A percentile compares a stretch with the other conserved stretches of the same genome.
These are phyloP conservation scores for Umbelopsis sp. DNA, from an alignment of 192 early-diverging fungal genomes.

Conservation along the genomic window DNA sequence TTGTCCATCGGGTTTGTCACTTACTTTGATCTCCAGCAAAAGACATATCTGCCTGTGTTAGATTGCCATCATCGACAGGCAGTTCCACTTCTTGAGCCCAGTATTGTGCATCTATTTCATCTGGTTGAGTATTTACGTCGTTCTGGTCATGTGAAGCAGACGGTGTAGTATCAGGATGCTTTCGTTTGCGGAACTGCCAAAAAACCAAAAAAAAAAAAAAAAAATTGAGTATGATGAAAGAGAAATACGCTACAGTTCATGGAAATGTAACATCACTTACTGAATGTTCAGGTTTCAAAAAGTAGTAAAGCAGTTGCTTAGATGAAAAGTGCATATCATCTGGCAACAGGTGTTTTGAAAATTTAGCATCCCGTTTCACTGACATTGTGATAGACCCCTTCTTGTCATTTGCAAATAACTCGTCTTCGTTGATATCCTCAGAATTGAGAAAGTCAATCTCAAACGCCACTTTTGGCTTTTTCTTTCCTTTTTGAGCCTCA, in stretches of 20 bases:
- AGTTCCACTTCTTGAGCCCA: conserved; percentile 40
- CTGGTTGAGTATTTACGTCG: conserved; percentile 14
- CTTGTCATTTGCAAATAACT: conserved; percentile 69
- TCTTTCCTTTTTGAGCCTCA: conserved; percentile 13
- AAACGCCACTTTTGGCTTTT: conserved; percentile 26
- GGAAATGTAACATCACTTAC: too few species aligned
- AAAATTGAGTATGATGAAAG: too few species aligned
- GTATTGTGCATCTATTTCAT: conserved; percentile 41
- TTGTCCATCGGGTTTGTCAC: not conserved
- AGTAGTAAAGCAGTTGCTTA: conserved; percentile 52
- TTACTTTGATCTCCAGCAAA: conserved; percentile 27
- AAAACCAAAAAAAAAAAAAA: too few species aligned
- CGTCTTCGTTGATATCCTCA: conserved; percentile 57
- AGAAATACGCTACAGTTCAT: too few species aligned
- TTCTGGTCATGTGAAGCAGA: not conserved
- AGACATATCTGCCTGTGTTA: not conserved
- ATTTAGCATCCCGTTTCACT: conserved; percentile 26
- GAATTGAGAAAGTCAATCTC: conserved; percentile 66
- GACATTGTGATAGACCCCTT: conserved; percentile 56
- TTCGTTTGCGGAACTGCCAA: conserved; percentile 15
- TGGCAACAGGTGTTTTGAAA: conserved; percentile 70
- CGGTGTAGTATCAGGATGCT: not conserved
- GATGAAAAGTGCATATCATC: conserved; percentile 78
- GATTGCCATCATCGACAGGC: not conserved
- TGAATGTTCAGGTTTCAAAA: conserved; percentile 48